phyloP scores from a whole-genome alignment of 768 basidiomycete species.

The Cantharellus cinnabarinus region DNA sequence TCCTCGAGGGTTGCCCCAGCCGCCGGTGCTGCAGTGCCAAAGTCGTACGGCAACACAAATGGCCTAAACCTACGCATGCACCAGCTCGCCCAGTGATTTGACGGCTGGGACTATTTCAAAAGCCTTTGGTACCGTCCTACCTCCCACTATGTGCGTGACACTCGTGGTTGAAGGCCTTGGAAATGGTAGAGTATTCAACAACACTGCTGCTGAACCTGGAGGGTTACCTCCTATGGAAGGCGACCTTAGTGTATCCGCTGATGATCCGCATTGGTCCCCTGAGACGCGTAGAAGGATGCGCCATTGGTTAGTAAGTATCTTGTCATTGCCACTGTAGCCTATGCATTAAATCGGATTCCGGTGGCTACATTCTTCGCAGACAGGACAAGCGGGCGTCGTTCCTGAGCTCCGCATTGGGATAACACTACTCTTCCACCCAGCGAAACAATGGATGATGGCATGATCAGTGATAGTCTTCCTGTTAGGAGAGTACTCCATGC shows the following conservation, averaged over 20 bases:
- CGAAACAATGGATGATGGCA: constrained; percentile 41
- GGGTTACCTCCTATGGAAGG: constrained; percentile 22
- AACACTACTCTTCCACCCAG: constrained; percentile 79
- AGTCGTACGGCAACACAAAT: constrained; percentile 47
- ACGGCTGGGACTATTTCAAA: constrained; percentile 29
- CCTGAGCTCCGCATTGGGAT: constrained; percentile 77
- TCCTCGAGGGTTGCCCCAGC: constrained; percentile 62
- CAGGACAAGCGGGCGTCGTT: constrained; percentile 73
- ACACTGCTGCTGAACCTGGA: constrained; percentile 75
- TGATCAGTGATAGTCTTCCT: constrained; percentile 84
- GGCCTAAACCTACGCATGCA: constrained; percentile 30
- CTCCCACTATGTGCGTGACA: constrained; percentile 33
- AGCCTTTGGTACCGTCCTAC: constrained; percentile 42
- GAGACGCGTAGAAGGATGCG: constrained; percentile 64
- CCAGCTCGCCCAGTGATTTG: constrained; percentile 17
- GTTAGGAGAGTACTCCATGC: constrained; percentile 61
- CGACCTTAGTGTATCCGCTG: constrained; percentile 16
- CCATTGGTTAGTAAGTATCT: constrained; percentile 48
- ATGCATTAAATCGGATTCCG: not conserved
- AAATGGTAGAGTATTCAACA: constrained; percentile 90
- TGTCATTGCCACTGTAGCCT: not conserved
- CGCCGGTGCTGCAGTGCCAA: constrained; percentile 34
- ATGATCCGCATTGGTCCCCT: constrained; percentile 36
- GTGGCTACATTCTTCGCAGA: constrained; percentile 39
- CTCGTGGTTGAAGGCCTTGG: constrained; percentile 45